Conservation (phyloP, 306 rosid species). For the Datisca glomerata region DNA sequence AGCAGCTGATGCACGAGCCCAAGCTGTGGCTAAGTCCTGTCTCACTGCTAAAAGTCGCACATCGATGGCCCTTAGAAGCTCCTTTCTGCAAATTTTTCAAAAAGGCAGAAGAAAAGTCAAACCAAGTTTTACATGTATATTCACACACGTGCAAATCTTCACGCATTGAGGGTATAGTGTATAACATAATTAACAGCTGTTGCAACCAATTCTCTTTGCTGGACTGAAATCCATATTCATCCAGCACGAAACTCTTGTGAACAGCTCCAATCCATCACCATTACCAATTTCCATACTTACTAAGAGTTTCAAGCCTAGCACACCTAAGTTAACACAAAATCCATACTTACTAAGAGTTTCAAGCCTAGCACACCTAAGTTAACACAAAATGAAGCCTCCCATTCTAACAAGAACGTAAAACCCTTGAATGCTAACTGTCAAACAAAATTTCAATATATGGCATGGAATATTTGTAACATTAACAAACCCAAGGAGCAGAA, state of each 20-base stretch:
- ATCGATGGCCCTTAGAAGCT: constrained; percentile 88
- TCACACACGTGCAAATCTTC: not conserved
- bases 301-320: too few relatives aligned
- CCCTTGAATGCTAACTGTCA: not conserved
- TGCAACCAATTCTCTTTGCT: not conserved
- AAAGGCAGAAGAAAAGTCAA: too few relatives aligned
- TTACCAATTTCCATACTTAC: too few relatives aligned
- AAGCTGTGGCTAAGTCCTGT: constrained; percentile 76
- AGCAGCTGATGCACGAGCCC: constrained; percentile 71
- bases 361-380: too few relatives aligned
- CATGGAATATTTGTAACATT: not conserved
- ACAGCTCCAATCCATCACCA: not conserved
- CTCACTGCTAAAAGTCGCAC: constrained; percentile 67
- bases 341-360: too few relatives aligned
- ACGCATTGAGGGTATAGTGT: not conserved
- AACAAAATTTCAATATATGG: not conserved
- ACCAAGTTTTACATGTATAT: not conserved
- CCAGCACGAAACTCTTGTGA: not conserved
- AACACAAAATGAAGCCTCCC: too few relatives aligned
- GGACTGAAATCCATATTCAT: not conserved
- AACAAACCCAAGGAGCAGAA: too few relatives aligned
- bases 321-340: too few relatives aligned
- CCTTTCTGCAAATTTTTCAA: constrained; percentile 40
- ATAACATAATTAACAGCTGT: not conserved
- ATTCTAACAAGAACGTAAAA: too few relatives aligned